phyloP scores from a whole-genome alignment of 2,329 filamentous ascomycete genomes.

The Sporothrix globosa region DNA sequence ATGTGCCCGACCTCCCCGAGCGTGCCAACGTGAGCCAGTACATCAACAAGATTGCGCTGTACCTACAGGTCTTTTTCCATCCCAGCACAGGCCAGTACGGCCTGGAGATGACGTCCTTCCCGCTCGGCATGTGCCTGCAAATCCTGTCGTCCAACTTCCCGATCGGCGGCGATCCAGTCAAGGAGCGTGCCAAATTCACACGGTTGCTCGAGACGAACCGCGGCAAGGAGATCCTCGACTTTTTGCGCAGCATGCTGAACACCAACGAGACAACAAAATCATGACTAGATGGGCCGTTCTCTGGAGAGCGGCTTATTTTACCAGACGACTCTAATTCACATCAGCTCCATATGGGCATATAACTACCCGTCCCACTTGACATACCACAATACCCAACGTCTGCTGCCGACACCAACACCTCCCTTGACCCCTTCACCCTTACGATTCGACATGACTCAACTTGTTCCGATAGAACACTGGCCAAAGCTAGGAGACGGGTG shows the following conservation, averaged over 20 bases:
- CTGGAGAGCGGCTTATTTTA: neutral
- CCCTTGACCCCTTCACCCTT: neutral
- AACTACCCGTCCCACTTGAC: too few species aligned
- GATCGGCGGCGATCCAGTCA: constrained; percentile 1
- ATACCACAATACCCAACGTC: too few species aligned
- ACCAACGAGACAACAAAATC: constrained; percentile 24
- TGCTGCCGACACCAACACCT: neutral
- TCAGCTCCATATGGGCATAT: neutral
- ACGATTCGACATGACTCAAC: neutral
- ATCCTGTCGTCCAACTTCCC: constrained; percentile 25
- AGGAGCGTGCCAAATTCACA: constrained; percentile 32
- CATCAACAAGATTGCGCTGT: constrained; percentile 32
- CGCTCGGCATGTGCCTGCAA: constrained; percentile 35
- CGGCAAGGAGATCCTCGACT: constrained; percentile 34
- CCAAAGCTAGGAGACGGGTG: too few species aligned
- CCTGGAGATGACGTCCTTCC: constrained; percentile 36
- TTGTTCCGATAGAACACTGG: too few species aligned
- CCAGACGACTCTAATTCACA: neutral
- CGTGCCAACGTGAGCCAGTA: constrained; percentile 30
- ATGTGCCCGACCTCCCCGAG: constrained; percentile 29
- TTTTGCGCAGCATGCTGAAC: constrained; percentile 35
- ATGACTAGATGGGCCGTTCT: constrained; percentile 1
- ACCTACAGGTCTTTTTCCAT: constrained; percentile 36
- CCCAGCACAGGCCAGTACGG: constrained; percentile 36
- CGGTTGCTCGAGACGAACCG: constrained; percentile 33